Conservation (phyloP, 2,329 filamentous ascomycete species). For the Fusarium sp. region DNA sequence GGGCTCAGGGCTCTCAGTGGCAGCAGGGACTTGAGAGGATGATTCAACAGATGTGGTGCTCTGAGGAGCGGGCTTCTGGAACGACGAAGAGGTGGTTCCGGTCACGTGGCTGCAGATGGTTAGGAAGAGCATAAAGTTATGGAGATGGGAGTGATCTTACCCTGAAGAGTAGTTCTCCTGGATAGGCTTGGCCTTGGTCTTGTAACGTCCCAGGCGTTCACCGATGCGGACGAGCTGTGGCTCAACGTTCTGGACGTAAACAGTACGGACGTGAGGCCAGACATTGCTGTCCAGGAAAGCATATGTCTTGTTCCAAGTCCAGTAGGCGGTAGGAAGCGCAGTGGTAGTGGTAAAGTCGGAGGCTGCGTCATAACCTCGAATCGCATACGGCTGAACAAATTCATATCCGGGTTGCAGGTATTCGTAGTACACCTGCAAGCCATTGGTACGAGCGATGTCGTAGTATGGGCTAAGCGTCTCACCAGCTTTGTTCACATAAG, state of each 20-base stretch:
- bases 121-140: neutral
- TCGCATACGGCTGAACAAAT: slow-evolving; percentile 80
- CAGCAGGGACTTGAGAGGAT: slow-evolving; percentile 43
- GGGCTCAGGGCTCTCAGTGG: slow-evolving; percentile 28
- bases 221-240: slow-evolving; percentile 94
- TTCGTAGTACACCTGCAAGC: slow-evolving; percentile 78
- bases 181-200: slow-evolving; percentile 56
- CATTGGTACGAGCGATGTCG: slow-evolving; percentile 72
- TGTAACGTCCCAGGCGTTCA: slow-evolving; percentile 86
- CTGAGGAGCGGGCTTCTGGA: slow-evolving; percentile 55
- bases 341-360: slow-evolving; percentile 78
- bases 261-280: slow-evolving; percentile 83
- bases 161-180: slow-evolving; percentile 34
- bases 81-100: slow-evolving; percentile 52
- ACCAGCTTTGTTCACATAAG: slow-evolving; percentile 77
- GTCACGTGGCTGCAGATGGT: slow-evolving; percentile 40
- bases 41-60: slow-evolving; percentile 53
- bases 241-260: slow-evolving; percentile 94
- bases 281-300: slow-evolving; percentile 82
- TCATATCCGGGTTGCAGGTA: slow-evolving; percentile 83
- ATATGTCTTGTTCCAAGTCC: slow-evolving; percentile 77
- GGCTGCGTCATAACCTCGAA: slow-evolving; percentile 76
- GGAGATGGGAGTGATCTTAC: slow-evolving; percentile 9
- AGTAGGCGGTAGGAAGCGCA: slow-evolving; percentile 79
- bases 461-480: slow-evolving; percentile 79